phyloP scores from a whole-genome alignment of 1,284 basidiomycete genomes.

The Leccinum cinnamomeum region DNA sequence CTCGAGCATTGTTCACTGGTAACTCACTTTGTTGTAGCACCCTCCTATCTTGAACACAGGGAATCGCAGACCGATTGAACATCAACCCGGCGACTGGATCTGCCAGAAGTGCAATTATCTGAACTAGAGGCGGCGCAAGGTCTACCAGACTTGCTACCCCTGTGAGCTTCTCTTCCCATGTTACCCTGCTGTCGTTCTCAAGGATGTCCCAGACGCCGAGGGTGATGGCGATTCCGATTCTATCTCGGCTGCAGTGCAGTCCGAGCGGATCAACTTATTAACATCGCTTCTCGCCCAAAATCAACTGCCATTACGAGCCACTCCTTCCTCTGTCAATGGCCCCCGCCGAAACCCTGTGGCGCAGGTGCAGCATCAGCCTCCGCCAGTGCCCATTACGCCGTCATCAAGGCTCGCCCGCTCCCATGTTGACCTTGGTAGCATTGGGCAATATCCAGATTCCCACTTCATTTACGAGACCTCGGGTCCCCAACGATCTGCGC shows the following conservation, averaged over 20 bases:
- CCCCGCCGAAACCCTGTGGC: constrained; percentile 47
- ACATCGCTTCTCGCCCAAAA: constrained; percentile 65
- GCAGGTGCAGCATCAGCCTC: constrained; percentile 41
- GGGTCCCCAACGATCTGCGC: constrained; percentile 32
- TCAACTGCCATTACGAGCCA: constrained; percentile 32
- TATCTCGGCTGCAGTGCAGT: constrained; percentile 75
- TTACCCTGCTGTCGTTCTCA: constrained; percentile 10
- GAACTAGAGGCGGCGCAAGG: constrained; percentile 84
- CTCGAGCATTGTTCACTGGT: background rate
- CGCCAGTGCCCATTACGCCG: constrained; percentile 37
- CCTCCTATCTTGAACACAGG: constrained; percentile 88
- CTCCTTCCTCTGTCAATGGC: constrained; percentile 27
- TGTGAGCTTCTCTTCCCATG: constrained; percentile 42
- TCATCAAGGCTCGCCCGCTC: constrained; percentile 44
- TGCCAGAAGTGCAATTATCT: constrained; percentile 82
- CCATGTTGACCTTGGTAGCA: constrained; percentile 43
- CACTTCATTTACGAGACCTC: constrained; percentile 70
- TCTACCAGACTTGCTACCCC: constrained; percentile 86
- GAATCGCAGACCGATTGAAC: constrained; percentile 79
- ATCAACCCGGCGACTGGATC: constrained; percentile 91
- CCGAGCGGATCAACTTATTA: constrained; percentile 75
- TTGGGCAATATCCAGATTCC: constrained; percentile 39
- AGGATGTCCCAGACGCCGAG: constrained; percentile 59
- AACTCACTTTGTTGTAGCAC: constrained; percentile 43
- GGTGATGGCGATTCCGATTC: constrained; percentile 70